Evolutionary conservation across 2,329 filamentous ascomycete genomes (phyloP), one percentile per base, ranked within the genome.

Genomic region (Byssochlamys sp.): DNA sequence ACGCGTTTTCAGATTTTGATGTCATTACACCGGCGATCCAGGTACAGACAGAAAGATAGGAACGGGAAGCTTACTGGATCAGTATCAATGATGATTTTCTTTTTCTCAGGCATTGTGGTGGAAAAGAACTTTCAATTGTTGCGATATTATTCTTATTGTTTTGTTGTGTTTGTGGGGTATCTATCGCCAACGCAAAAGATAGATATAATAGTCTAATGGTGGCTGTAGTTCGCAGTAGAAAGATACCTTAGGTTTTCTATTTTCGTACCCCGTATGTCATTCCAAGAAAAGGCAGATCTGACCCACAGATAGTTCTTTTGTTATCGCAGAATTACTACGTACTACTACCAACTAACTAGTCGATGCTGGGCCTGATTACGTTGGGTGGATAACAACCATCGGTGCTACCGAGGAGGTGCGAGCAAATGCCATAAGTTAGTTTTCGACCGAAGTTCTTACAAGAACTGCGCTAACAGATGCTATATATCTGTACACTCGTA

Each of bases 21-120:
- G 39, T 45, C 39, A 45, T 45, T 19, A 14, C 39, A n/a, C n/a
- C n/a, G n/a, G 7, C 39, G n/a, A 45, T 45, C 19, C 39, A 45
- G n/a, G 25, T 27, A 52, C 31, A 35, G 31, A 49, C 33, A 9
- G 9, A 12, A 19, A 54, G 45, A 27, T 19, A 19, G 19, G 19
- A 19, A 19, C 19, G 19, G 2, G 53, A 39, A 52, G 59, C 72
- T 64, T 79, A 89, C 91, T 77, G 92, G 92, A 71, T 97, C 94
- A 2, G 92, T 97, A 70, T 99, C 94, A 67, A 99, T 94, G 67
- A 99, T 96, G 65, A 99, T 86, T 67, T 87, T 85, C 66, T 83
- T 84, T 65, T 84, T 84, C 28, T 85, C 81, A 57, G 83, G 79
- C 86, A 89, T 89, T 39, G 52, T 62, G 31, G 14, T 2, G 19